Evolutionary conservation across 2,329 filamentous ascomycete species (phyloP).

Genomic region (Didymella keratinophila): DNA sequence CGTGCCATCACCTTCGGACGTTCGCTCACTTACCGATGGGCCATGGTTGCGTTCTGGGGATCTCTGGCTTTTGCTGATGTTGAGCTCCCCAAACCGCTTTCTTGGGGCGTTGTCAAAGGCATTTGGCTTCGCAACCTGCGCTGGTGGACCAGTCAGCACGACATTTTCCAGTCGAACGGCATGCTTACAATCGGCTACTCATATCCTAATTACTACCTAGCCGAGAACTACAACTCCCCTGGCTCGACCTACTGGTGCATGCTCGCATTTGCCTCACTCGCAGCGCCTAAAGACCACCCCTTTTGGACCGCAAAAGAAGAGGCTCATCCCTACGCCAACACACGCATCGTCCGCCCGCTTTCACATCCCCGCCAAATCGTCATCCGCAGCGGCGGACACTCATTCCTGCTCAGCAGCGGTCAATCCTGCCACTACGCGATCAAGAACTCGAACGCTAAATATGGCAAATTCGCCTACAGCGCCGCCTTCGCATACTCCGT

Average conservation of each 20-base stretch:
- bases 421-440: constrained; percentile 85
- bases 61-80: constrained; percentile 78
- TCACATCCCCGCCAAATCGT: constrained; percentile 77
- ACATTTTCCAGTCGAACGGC: constrained; percentile 78
- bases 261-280: constrained; percentile 77
- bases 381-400: constrained; percentile 74
- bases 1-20: constrained; percentile 79
- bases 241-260: constrained; percentile 79
- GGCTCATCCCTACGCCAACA: constrained; percentile 60
- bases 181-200: constrained; percentile 79
- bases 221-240: constrained; percentile 84
- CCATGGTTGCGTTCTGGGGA: constrained; percentile 85
- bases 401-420: constrained; percentile 74
- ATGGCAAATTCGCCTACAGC: constrained; percentile 80
- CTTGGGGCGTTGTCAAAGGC: constrained; percentile 82
- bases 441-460: constrained; percentile 83
- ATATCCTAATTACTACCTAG: constrained; percentile 82
- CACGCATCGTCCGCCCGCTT: constrained; percentile 68
- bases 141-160: constrained; percentile 79
- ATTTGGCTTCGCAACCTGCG: constrained; percentile 76
- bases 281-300: constrained; percentile 72
- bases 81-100: constrained; percentile 73
- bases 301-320: constrained; percentile 78
- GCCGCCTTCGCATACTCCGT: constrained; percentile 80
- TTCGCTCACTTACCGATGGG: constrained; percentile 82